Evolutionary conservation across 306 rosid species (phyloP).

Genomic region (Corylus heterophylla): DNA sequence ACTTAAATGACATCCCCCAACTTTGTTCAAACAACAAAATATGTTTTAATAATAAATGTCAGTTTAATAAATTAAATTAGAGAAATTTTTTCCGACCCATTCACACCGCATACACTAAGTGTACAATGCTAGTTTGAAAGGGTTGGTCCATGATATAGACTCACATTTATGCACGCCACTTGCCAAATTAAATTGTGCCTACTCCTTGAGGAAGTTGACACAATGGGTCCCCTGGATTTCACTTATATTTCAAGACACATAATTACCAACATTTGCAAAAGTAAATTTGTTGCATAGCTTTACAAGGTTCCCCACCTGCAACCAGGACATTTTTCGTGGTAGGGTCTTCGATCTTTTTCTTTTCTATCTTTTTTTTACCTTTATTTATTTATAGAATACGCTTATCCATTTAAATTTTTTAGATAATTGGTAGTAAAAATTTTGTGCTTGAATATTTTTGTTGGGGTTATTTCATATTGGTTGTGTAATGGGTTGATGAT

Average conservation of each 20-base stretch:
- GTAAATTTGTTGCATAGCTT: neutral
- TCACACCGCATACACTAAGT: too few relatives aligned
- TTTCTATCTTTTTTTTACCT: neutral
- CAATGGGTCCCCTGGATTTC: neutral
- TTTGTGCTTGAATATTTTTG: too few relatives aligned
- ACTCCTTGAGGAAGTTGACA: neutral
- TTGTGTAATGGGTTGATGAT: too few relatives aligned
- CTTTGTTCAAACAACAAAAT: neutral
- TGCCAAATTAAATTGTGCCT: neutral
- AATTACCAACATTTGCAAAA: neutral
- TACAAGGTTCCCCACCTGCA: neutral
- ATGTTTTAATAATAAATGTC: too few relatives aligned
- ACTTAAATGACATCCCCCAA: neutral
- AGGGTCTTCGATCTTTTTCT: neutral
- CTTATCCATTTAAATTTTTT: too few relatives aligned
- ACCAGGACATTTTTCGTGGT: neutral
- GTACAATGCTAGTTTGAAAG: neutral
- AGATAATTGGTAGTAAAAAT: too few relatives aligned
- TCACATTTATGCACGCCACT: neutral
- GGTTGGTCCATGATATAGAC: neutral
- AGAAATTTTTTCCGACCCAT: too few relatives aligned
- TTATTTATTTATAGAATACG: too few relatives aligned
- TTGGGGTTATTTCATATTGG: too few relatives aligned
- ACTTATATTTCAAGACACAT: neutral
- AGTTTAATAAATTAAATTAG: too few relatives aligned